Percentiles rank a stretch among this genome's conserved stretches.
phyloP scores from a whole-genome alignment of 164 flowering plant species.

The Chloranthus sessilifolius region DNA sequence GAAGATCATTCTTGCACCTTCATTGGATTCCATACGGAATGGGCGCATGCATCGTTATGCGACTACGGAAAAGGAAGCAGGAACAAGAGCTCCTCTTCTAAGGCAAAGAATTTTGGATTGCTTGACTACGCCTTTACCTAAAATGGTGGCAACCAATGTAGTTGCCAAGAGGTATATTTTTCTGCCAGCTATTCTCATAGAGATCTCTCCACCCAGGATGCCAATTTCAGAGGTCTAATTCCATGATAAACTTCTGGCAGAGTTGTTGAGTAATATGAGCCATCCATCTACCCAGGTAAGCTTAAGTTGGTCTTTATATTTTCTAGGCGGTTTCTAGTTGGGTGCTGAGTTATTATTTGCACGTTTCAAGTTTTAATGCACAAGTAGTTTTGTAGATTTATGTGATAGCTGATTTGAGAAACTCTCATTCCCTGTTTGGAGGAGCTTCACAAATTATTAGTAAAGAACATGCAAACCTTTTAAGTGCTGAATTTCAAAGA shows the following conservation, averaged over 20 bases:
- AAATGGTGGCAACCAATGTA: conserved; percentile 59
- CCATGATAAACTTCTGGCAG: conserved; percentile 59
- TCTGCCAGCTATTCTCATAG: conserved; percentile 81
- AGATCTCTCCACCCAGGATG: conserved; percentile 77
- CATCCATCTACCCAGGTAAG: conserved; percentile 96
- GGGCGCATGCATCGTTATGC: conserved; percentile 98
- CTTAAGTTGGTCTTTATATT: too few species aligned
- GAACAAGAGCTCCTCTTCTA: conserved; percentile 69
- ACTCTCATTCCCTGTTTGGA: too few species aligned
- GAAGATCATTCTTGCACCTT: conserved; percentile 61
- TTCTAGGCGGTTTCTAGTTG: too few species aligned
- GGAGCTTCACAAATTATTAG: too few species aligned
- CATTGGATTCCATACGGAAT: conserved; percentile 91
- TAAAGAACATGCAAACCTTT: too few species aligned
- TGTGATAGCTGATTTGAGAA: too few species aligned
- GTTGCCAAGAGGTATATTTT: conserved; percentile 87
- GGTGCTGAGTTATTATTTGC: too few species aligned
- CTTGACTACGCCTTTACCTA: conserved; percentile 68
- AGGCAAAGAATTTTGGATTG: conserved; percentile 75
- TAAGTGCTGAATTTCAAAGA: too few species aligned
- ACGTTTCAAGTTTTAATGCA: too few species aligned
- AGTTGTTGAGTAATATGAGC: conserved; percentile 74
- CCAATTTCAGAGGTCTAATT: conserved; percentile 51
- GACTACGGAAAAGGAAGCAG: conserved; percentile 91
- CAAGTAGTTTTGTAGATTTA: too few species aligned